Evolutionary conservation across 768 basidiomycete genomes (phyloP).

Genomic region (Lentinus brumalis): DNA sequence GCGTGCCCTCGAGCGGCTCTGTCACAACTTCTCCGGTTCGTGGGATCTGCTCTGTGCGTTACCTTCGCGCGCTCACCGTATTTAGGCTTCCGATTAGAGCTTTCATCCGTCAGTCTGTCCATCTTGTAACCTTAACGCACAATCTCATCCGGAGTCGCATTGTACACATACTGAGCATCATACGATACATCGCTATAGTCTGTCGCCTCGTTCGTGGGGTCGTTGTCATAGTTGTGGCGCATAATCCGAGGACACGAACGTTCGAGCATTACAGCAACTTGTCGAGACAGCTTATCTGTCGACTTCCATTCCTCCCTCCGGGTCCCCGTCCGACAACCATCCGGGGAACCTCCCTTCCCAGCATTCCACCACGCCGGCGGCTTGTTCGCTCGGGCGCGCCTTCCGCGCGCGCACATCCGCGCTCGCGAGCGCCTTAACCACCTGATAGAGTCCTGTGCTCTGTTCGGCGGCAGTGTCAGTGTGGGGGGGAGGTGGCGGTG

Average conservation of each 20-base stretch:
- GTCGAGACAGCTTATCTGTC: not conserved
- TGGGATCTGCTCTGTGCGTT: not conserved
- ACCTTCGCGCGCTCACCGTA: not conserved
- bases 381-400: not conserved
- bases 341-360: not conserved
- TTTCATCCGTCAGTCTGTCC: not conserved
- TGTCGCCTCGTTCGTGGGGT: not conserved
- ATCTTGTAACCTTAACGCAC: not conserved
- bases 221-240: not conserved
- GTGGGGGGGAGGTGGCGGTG: not conserved
- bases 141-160: not conserved
- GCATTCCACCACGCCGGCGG: not conserved
- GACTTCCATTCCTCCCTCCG: not conserved
- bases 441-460: not conserved
- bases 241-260: not conserved
- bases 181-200: conserved; percentile 18
- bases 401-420: not conserved
- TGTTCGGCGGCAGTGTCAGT: not conserved
- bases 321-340: not conserved
- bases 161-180: conserved; percentile 6
- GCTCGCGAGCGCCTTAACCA: not conserved
- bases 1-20: no score
- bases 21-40: no score
- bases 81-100: not conserved
- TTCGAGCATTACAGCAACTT: no score